Percentiles rank a stretch among this genome's conserved stretches.
phyloP scores from a whole-genome alignment of 2,329 filamentous ascomycete genomes.

The Colletotrichum sp. region DNA sequence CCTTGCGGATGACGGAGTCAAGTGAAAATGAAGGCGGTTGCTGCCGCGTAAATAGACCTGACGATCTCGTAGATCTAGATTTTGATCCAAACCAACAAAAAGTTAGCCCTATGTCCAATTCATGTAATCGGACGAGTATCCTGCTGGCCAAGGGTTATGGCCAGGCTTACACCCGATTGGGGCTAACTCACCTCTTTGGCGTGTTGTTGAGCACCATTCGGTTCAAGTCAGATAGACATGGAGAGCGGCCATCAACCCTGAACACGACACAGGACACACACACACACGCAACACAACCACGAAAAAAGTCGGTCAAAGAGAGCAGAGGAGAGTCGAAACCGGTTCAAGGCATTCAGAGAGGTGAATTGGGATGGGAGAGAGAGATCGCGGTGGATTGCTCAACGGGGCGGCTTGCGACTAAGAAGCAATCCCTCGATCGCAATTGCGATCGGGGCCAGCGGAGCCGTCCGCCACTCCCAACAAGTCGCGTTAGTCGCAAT shows the following conservation, averaged over 20 bases:
- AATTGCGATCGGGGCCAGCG: conserved; percentile 21
- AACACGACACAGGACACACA: not conserved
- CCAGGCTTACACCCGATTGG: not conserved
- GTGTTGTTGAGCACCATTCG: conserved; percentile 23
- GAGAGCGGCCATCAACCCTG: conserved; percentile 17
- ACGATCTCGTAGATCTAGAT: conserved; percentile 21
- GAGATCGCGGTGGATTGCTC: conserved; percentile 7
- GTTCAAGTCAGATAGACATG: conserved; percentile 20
- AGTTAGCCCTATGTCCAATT: not conserved
- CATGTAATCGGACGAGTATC: not conserved
- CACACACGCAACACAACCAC: not conserved
- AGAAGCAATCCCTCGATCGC: conserved; percentile 22
- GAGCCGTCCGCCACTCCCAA: conserved; percentile 13
- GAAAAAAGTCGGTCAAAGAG: not conserved
- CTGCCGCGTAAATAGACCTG: conserved; percentile 18
- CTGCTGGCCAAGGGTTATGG: not conserved
- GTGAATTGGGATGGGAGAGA: conserved; percentile 6
- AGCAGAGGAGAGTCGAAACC: not conserved
- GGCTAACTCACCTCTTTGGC: conserved; percentile 19
- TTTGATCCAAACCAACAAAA: not conserved
- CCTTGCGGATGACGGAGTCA: conserved; percentile 9
- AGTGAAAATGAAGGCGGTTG: conserved; percentile 16
- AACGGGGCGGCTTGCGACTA: conserved; percentile 21
- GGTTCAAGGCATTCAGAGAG: not conserved
- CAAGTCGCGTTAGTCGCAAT: conserved; percentile 11